A percentile compares a stretch with the other conserved stretches of the same genome.
Conservation (phyloP, 192 early-diverging fungal genomes). For the Phycomyces blakesleeanus region DNA sequence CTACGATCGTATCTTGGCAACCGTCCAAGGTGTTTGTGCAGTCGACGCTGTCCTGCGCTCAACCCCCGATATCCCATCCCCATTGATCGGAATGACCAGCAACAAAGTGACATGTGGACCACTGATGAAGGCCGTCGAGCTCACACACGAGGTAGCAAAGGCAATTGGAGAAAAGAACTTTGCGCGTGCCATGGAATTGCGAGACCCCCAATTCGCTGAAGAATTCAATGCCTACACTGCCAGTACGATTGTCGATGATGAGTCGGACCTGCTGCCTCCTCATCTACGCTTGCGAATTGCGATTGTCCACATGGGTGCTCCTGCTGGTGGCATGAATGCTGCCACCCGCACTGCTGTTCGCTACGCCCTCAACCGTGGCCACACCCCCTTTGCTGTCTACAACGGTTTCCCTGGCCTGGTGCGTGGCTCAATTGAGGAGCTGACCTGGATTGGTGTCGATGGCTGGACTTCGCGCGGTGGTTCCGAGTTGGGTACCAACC, state of each 20-base stretch:
- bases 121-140: slow-evolving; percentile 88
- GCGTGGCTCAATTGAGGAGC: slow-evolving; percentile 69
- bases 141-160: slow-evolving; percentile 83
- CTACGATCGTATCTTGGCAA: slow-evolving; percentile 91
- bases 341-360: slow-evolving; percentile 86
- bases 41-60: slow-evolving; percentile 87
- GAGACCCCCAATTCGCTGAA: slow-evolving; percentile 79
- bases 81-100: slow-evolving; percentile 89
- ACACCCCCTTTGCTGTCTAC: slow-evolving; percentile 80
- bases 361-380: slow-evolving; percentile 82
- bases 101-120: slow-evolving; percentile 85
- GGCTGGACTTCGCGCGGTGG: slow-evolving; percentile 92
- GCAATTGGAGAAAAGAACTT: slow-evolving; percentile 85
- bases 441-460: slow-evolving; percentile 82
- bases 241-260: slow-evolving; percentile 42
- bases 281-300: slow-evolving; percentile 74
- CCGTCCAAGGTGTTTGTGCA: slow-evolving; percentile 91
- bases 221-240: slow-evolving; percentile 63
- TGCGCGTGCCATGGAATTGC: slow-evolving; percentile 81
- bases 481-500: slow-evolving; percentile 91
- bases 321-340: slow-evolving; percentile 97
- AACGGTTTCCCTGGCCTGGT: slow-evolving; percentile 93
- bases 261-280: slow-evolving; percentile 28
- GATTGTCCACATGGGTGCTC: slow-evolving; percentile 92
- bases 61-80: slow-evolving; percentile 80